phyloP scores from a whole-genome alignment of 2,329 filamentous ascomycete species.

The Hypoxylon rubiginosum region DNA sequence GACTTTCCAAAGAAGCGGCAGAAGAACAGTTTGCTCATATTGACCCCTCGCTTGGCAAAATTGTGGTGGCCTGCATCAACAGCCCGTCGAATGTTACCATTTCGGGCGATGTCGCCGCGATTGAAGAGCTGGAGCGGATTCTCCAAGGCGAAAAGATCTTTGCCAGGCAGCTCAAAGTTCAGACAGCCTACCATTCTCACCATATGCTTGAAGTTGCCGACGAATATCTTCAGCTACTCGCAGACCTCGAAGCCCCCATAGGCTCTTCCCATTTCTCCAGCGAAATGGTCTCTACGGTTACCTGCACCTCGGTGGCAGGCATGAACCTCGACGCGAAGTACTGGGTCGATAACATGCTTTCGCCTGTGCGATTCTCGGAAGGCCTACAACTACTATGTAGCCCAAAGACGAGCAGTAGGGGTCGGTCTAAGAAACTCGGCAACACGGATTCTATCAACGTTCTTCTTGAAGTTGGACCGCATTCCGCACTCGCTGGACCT shows the following conservation, averaged over 20 bases:
- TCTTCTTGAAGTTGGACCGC: slow-evolving; percentile 47
- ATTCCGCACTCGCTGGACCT: slow-evolving; percentile 46
- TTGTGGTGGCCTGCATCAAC: slow-evolving; percentile 41
- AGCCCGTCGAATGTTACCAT: slow-evolving; percentile 44
- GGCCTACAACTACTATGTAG: slow-evolving; percentile 22
- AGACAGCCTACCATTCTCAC: slow-evolving; percentile 49
- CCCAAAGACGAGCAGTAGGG: background rate
- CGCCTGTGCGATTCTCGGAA: slow-evolving; percentile 52
- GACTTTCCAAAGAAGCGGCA: background rate
- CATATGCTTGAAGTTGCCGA: slow-evolving; percentile 48
- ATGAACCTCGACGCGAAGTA: slow-evolving; percentile 46
- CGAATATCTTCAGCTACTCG: slow-evolving; percentile 40
- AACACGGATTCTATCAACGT: slow-evolving; percentile 27
- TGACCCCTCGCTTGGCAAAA: background rate
- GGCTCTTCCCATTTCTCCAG: background rate
- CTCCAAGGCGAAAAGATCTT: slow-evolving; percentile 39
- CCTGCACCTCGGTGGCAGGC: background rate
- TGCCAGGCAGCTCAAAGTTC: slow-evolving; percentile 39
- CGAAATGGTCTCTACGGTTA: slow-evolving; percentile 10
- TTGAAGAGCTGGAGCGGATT: slow-evolving; percentile 28
- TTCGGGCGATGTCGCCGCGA: slow-evolving; percentile 39
- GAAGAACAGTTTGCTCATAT: background rate
- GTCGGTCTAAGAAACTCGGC: background rate
- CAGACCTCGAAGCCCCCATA: background rate
- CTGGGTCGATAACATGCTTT: slow-evolving; percentile 50